Percentiles rank a stretch among this genome's conserved stretches.
phyloP scores from a whole-genome alignment of 2,329 filamentous ascomycete species.

The Meredithiella fracta region DNA sequence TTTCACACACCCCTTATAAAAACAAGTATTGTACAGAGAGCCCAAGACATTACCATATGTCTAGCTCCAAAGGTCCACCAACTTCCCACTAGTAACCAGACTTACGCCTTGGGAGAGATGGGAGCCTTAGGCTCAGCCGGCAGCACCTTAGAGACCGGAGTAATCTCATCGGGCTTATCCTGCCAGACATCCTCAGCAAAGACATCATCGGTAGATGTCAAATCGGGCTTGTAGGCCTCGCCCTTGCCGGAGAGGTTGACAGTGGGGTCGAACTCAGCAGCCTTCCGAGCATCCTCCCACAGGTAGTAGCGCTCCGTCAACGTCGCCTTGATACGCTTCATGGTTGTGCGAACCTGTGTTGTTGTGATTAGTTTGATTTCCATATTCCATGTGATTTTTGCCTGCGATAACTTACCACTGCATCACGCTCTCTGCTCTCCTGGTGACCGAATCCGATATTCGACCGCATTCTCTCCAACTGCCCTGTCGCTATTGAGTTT shows the following conservation, averaged over 20 bases:
- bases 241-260: constrained; percentile 40
- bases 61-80: neutral
- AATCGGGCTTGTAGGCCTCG: constrained; percentile 32
- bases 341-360: constrained; percentile 56
- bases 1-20: neutral
- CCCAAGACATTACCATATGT: neutral
- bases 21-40: neutral
- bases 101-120: constrained; percentile 7
- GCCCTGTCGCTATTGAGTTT: constrained; percentile 72
- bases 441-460: constrained; percentile 57
- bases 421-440: constrained; percentile 48
- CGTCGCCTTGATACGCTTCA: constrained; percentile 66
- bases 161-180: neutral
- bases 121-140: constrained; percentile 2
- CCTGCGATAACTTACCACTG: constrained; percentile 37
- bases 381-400: neutral
- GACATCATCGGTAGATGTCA: constrained; percentile 21
- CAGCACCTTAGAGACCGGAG: constrained; percentile 11
- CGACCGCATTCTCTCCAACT: constrained; percentile 48
- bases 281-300: constrained; percentile 58
- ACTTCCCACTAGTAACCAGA: neutral
- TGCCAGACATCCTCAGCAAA: constrained; percentile 22
- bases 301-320: constrained; percentile 79
- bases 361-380: neutral
- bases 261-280: constrained; percentile 51